These are phyloP conservation scores for Zygoascus biomembranicola DNA, from an alignment of 805 yeast species.

Conservation along the genomic window DNA sequence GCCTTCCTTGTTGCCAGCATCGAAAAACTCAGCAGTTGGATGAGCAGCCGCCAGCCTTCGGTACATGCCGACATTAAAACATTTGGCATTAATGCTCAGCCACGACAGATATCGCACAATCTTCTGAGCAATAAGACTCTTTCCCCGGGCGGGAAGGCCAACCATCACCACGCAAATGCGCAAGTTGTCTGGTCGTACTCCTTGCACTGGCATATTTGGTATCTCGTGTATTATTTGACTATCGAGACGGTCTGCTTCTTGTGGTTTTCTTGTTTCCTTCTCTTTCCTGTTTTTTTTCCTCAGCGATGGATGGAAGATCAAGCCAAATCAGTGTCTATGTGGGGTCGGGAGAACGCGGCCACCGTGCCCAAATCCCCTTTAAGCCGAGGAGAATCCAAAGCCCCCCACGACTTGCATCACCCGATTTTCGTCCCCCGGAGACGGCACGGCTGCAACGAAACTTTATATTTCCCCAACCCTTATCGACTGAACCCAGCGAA, in stretches of 20 bases:
- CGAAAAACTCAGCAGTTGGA: slow-evolving; percentile 73
- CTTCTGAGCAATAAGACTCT: slow-evolving; percentile 89
- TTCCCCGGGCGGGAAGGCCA: slow-evolving; percentile 60
- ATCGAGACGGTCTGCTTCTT: no score
- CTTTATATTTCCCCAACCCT: neutral
- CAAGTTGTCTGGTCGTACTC: slow-evolving; percentile 35
- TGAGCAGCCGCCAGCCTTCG: slow-evolving; percentile 57
- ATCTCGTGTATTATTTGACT: no score
- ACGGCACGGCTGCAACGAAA: neutral
- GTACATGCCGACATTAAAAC: slow-evolving; percentile 84
- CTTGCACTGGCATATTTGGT: neutral
- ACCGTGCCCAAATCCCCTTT: no score
- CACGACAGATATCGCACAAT: slow-evolving; percentile 87
- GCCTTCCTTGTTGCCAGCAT: slow-evolving; percentile 57
- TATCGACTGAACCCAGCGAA: neutral
- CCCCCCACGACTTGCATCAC: no score
- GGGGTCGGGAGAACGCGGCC: no score
- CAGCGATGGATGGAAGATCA: no score
- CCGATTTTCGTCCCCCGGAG: neutral
- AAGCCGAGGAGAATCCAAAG: no score
- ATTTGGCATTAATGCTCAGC: slow-evolving; percentile 79
- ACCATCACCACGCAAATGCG: slow-evolving; percentile 76
- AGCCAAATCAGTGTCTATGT: no score
- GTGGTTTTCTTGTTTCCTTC: no score
- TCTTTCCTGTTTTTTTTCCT: no score